These are phyloP conservation scores for Penicillium sp. DNA, from an alignment of 2,329 filamentous ascomycete species.

Conservation along the genomic window DNA sequence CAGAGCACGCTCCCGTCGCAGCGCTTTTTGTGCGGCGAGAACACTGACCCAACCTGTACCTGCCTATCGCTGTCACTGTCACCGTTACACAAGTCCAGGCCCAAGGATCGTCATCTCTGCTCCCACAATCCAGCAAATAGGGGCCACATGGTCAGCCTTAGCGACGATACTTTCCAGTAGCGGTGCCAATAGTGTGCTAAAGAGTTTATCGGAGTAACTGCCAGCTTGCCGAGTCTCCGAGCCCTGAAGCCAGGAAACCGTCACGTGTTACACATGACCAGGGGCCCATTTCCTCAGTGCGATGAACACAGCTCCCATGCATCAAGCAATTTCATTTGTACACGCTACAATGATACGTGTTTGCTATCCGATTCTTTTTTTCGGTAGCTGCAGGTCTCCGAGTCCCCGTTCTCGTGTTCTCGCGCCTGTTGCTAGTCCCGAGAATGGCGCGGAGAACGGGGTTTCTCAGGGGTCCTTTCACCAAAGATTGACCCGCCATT, in stretches of 20 bases:
- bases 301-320: neutral
- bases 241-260: neutral
- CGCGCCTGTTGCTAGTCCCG: neutral
- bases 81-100: slow-evolving; percentile 2
- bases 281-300: neutral
- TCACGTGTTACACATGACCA: neutral
- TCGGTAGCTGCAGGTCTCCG: no score
- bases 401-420: neutral
- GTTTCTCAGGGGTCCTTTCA: neutral
- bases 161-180: neutral
- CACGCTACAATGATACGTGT: neutral
- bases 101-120: slow-evolving; percentile 5
- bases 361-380: neutral
- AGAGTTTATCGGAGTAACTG: neutral
- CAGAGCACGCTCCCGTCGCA: neutral
- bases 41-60: neutral
- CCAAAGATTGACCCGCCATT: slow-evolving; percentile 1
- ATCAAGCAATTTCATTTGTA: neutral
- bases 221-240: neutral
- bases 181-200: slow-evolving; percentile 7
- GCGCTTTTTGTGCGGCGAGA: neutral
- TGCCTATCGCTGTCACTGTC: neutral
- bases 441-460: neutral
- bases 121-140: slow-evolving; percentile 6
- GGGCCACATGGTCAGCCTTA: slow-evolving; percentile 8